These are phyloP conservation scores for Lumnitzera racemosa DNA, from an alignment of 345 rosid species.

Conservation along the genomic window DNA sequence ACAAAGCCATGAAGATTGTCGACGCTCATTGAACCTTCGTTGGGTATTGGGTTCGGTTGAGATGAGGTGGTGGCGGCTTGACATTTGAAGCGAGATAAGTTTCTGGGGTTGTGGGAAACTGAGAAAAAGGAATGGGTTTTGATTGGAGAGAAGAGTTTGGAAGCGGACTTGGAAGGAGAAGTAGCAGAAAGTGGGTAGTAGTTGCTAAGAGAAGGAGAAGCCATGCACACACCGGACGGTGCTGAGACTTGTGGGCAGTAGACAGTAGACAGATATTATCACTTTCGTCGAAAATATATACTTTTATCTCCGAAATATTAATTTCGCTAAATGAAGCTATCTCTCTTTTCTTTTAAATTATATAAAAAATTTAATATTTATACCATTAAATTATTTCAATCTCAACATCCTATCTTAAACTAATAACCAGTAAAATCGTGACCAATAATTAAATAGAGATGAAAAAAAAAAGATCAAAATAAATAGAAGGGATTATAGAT, in stretches of 20 bases:
- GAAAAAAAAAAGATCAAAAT: no score
- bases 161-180: background rate
- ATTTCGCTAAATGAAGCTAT: no score
- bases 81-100: constrained; percentile 7
- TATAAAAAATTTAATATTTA: no score
- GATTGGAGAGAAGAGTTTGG: background rate
- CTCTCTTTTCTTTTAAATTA: no score
- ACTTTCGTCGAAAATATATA: no score
- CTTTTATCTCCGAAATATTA: no score
- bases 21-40: constrained; percentile 46
- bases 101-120: background rate
- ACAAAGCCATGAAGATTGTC: constrained; percentile 66
- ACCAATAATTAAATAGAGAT: no score
- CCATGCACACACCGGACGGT: constrained; percentile 1
- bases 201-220: constrained; percentile 2
- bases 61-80: constrained; percentile 18
- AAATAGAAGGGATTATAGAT: no score
- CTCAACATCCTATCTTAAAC: no score
- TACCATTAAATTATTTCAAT: no score
- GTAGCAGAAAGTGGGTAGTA: constrained; percentile 5
- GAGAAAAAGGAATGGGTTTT: constrained; percentile 1
- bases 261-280: background rate
- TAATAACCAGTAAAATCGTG: no score
- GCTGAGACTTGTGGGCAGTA: background rate
- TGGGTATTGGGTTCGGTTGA: constrained; percentile 12